Evolutionary conservation across 495 filamentous ascomycete species (phyloP).

Genomic region (Talaromyces borbonicus): DNA sequence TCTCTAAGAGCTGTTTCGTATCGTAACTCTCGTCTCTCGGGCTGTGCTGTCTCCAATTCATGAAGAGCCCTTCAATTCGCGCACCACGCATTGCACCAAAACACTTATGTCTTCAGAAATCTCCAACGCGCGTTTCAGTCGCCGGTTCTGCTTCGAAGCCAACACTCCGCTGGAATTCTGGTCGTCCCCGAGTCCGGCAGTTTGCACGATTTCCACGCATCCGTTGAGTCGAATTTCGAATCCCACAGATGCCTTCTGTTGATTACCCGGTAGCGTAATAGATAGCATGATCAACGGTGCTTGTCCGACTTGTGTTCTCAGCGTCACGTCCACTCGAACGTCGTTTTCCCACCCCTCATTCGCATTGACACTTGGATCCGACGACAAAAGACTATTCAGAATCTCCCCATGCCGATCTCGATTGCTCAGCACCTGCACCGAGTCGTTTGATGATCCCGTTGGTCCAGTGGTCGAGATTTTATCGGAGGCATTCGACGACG

Average conservation of each 20-base stretch:
- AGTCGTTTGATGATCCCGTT: not conserved
- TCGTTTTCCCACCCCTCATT: constrained; percentile 12
- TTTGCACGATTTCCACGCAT: constrained; percentile 36
- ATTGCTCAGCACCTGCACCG: constrained; percentile 27
- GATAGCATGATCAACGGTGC: constrained; percentile 34
- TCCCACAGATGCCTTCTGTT: constrained; percentile 23
- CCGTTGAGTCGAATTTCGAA: constrained; percentile 57
- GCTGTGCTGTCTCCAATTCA: not conserved
- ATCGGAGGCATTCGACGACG: not conserved
- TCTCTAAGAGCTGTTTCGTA: no score
- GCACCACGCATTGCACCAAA: constrained; percentile 45
- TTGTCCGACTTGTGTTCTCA: constrained; percentile 35
- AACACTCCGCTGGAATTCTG: not conserved
- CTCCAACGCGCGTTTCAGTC: constrained; percentile 33
- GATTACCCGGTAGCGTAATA: constrained; percentile 20
- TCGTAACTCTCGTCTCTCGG: no score
- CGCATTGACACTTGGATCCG: not conserved
- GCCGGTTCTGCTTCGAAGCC: constrained; percentile 26
- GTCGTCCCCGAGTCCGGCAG: constrained; percentile 17
- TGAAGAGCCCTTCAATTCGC: constrained; percentile 1
- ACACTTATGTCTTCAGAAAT: constrained; percentile 45
- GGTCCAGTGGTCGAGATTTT: constrained; percentile 1
- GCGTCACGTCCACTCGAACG: constrained; percentile 34
- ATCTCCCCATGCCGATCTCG: constrained; percentile 29
- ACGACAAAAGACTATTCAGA: constrained; percentile 21